These are phyloP conservation scores for Penicillium cataractarum DNA, from an alignment of 495 filamentous ascomycete species.

Conservation along the genomic window DNA sequence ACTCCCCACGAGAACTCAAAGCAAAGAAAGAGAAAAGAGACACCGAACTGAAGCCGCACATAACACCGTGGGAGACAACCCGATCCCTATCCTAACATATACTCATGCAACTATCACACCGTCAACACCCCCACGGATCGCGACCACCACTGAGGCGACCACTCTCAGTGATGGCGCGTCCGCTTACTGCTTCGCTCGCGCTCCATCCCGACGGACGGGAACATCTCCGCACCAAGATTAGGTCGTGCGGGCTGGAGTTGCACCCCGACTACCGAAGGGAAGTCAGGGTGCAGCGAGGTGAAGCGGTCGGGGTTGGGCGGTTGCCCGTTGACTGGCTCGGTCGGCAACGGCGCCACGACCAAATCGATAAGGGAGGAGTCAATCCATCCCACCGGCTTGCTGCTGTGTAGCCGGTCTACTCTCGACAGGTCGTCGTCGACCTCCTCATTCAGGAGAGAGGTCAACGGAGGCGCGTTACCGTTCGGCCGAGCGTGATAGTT, in stretches of 20 bases:
- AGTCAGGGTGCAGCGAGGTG: constrained; percentile 47
- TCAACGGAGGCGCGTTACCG: constrained; percentile 52
- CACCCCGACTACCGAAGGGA: constrained; percentile 41
- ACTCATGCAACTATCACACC: background rate
- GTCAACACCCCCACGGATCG: background rate
- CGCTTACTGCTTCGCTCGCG: constrained; percentile 36
- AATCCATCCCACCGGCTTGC: constrained; percentile 42
- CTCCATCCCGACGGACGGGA: constrained; percentile 27
- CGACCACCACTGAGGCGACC: background rate
- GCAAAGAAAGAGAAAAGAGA: background rate
- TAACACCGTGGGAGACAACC: background rate
- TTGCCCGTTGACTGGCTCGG: constrained; percentile 35
- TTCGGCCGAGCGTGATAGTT: constrained; percentile 52
- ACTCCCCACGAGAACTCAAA: background rate
- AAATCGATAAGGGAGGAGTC: constrained; percentile 43
- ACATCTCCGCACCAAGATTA: constrained; percentile 25
- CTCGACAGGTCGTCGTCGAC: constrained; percentile 61
- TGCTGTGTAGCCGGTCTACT: constrained; percentile 49
- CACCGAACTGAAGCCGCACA: background rate
- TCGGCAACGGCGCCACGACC: constrained; percentile 34
- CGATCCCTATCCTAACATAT: constrained; percentile 1
- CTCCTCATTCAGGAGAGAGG: constrained; percentile 58
- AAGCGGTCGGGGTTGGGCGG: constrained; percentile 42
- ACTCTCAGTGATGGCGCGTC: constrained; percentile 28
- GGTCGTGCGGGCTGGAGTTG: constrained; percentile 36